Conservation (phyloP, 371 early-diverging fungal species). For the Lichtheimia hyalospora region DNA sequence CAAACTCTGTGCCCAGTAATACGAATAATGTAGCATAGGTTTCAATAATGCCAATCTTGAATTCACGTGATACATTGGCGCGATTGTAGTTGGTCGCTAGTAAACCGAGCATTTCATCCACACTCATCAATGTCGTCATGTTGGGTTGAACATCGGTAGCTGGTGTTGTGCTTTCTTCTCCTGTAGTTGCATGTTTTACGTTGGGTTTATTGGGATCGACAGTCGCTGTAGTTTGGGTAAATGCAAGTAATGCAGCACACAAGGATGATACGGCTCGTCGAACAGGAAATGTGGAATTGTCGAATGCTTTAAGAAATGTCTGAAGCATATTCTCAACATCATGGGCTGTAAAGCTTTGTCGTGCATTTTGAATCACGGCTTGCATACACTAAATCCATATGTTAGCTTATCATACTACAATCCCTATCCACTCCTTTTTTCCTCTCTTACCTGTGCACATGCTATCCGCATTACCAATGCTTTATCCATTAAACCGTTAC, state of each 20-base stretch:
- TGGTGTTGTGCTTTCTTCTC: conserved; percentile 14
- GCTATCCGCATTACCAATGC: conserved; percentile 71
- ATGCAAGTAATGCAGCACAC: conserved; percentile 59
- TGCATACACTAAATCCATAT: conserved; percentile 44
- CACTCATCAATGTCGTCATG: conserved; percentile 40
- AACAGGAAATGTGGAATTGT: conserved; percentile 63
- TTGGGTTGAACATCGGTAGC: conserved; percentile 13
- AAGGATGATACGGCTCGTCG: conserved; percentile 67
- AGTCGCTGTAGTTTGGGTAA: conserved; percentile 50
- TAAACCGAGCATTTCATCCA: conserved; percentile 70
- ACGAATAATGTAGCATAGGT: conserved; percentile 76
- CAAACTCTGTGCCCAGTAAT: conserved; percentile 67
- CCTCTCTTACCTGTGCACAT: conserved; percentile 78
- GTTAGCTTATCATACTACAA: neutral
- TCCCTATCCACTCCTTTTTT: neutral
- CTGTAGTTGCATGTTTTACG: conserved; percentile 46
- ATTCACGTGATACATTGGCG: conserved; percentile 63
- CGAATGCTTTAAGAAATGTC: conserved; percentile 66
- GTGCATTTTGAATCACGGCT: conserved; percentile 48
- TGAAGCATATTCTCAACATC: conserved; percentile 68
- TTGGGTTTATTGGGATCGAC: conserved; percentile 39
- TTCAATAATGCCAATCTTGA: conserved; percentile 79
- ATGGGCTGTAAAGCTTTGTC: conserved; percentile 47
- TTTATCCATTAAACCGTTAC: conserved; percentile 72
- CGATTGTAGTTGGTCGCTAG: conserved; percentile 65